These are phyloP conservation scores for Atalantia buxifolia DNA, from an alignment of 345 rosid genomes.

Conservation along the genomic window DNA sequence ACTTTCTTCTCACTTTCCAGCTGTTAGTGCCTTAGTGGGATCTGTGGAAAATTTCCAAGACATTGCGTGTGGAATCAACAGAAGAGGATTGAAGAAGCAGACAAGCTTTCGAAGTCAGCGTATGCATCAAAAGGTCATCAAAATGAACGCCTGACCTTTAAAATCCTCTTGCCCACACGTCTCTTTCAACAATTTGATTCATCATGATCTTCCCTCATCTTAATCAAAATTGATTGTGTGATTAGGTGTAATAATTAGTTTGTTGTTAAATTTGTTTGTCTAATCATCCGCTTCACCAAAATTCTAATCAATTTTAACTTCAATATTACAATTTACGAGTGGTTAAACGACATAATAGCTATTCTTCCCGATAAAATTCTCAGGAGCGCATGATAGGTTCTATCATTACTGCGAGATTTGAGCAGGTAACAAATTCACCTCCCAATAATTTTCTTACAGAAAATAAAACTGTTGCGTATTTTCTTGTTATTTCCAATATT, in stretches of 20 bases:
- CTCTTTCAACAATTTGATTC: background rate
- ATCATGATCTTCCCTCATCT: background rate
- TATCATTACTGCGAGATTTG: no score
- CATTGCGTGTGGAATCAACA: constrained; percentile 17
- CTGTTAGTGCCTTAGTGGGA: constrained; percentile 4
- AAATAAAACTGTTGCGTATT: no score
- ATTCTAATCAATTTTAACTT: no score
- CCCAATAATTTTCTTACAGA: no score
- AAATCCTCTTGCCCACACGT: background rate
- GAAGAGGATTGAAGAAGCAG: background rate
- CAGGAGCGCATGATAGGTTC: no score
- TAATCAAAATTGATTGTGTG: background rate
- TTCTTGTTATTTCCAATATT: no score
- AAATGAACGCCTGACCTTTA: constrained; percentile 1
- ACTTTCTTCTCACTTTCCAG: background rate
- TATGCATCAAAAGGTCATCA: background rate
- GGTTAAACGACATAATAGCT: no score
- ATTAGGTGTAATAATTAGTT: background rate
- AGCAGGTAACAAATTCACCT: no score
- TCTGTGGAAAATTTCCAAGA: background rate
- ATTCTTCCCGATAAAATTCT: no score
- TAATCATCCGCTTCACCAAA: no score
- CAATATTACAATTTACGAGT: no score
- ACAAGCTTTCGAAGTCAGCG: constrained; percentile 14
- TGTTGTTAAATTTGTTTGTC: no score